Evolutionary conservation across 169 alveolate species (phyloP), one percentile per base, ranked within the genome.

Genomic region (Eimeria brunetti): DNA sequence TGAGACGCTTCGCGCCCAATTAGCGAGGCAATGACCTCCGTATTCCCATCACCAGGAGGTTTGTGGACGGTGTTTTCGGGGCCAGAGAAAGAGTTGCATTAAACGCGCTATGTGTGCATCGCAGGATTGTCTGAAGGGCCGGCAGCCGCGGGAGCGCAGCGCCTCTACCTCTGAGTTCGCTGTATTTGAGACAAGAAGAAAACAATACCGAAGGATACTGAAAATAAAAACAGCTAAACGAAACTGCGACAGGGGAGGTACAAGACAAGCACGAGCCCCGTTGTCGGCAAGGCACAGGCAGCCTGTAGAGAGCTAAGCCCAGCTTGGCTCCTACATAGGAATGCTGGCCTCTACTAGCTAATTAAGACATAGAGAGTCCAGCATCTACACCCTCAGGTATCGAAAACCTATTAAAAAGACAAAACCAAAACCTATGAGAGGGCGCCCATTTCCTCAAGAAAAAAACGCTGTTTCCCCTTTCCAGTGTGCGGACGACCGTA

Each of bases 261-360:
- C 81, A 71, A 71, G 51, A 71, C 81, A 33, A 71, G n/a, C 81
- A 71, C 81, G 81, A 36, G 81, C 81, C 81, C 81, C 36, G 81
- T 71, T 71, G 81, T 71, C 81, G 81, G 81, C 81, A 71, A 71
- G 81, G 81, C 81, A 71, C 81, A 33, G 81, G 53, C 81, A 71
- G 81, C 81, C 81, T 53, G n/a, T n/a, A n/a, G n/a, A n/a, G n/a
- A n/a, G n/a, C n/a, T n/a, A n/a, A n/a, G n/a, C n/a, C n/a, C n/a
- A n/a, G n/a, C n/a, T n/a, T n/a, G n/a, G n/a, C n/a, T n/a, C n/a
- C n/a, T n/a, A n/a, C n/a, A n/a, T n/a, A n/a, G n/a, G n/a, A n/a
- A n/a, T n/a, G n/a, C n/a, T n/a, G n/a, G n/a, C n/a, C n/a, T n/a
- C n/a, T n/a, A n/a, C n/a, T n/a, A n/a, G n/a, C n/a, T n/a, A n/a